Evolutionary conservation across 495 filamentous ascomycete species (phyloP).

Genomic region (Saxispiralis lemnorum): DNA sequence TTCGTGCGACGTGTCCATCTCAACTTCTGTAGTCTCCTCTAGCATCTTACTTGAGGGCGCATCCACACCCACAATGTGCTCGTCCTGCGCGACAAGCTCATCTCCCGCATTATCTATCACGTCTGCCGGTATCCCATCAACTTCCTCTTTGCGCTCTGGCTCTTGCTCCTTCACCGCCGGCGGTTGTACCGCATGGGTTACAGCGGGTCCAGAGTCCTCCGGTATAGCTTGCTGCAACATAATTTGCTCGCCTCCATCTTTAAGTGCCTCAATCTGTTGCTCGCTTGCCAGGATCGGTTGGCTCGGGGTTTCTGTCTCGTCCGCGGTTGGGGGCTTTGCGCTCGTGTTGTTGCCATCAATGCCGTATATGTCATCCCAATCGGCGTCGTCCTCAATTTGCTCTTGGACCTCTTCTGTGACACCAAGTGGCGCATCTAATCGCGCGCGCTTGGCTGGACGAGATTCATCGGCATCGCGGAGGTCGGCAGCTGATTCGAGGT

Average conservation of each 20-base stretch:
- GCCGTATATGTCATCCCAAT: conserved; percentile 14
- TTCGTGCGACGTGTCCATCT: neutral
- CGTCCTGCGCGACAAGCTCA: conserved; percentile 3
- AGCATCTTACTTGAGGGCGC: neutral
- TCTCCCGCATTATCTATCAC: conserved; percentile 7
- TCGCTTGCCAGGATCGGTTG: neutral
- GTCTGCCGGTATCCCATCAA: conserved; percentile 7
- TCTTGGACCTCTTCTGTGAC: conserved; percentile 12
- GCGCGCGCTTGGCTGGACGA: conserved; percentile 10
- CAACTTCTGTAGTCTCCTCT: conserved; percentile 2
- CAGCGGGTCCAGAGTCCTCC: no score
- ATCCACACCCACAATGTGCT: neutral
- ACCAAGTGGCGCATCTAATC: conserved; percentile 8
- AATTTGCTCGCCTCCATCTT: no score
- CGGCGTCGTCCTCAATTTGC: conserved; percentile 12
- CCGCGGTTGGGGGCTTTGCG: no score
- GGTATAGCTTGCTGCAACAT: neutral
- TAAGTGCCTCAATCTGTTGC: neutral
- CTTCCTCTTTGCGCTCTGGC: neutral
- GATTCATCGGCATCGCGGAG: conserved; percentile 10
- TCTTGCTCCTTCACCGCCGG: neutral
- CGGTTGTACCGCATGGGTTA: neutral
- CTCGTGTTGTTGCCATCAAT: no score
- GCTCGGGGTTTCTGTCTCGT: no score
- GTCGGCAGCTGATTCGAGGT: neutral